Evolutionary conservation across 2,329 filamentous ascomycete species (phyloP).

Genomic region (Neurospora sp.): DNA sequence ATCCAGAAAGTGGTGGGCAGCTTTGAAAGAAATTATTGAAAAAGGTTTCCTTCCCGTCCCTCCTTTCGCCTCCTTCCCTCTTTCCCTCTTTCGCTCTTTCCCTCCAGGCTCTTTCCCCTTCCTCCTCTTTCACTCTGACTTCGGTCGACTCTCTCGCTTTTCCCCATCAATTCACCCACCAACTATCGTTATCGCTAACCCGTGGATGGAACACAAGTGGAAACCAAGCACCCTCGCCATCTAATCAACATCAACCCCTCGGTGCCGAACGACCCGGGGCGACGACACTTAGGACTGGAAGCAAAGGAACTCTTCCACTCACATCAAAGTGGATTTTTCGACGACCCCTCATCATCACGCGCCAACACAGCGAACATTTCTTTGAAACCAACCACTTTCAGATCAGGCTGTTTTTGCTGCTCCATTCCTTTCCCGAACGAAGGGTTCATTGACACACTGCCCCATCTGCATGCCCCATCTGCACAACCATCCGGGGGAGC

Average conservation of each 20-base stretch:
- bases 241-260: neutral
- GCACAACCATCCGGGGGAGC: neutral
- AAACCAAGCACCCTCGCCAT: neutral
- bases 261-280: neutral
- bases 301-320: neutral
- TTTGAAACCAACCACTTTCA: neutral
- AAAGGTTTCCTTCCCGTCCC: neutral
- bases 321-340: neutral
- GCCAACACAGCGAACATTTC: neutral
- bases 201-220: neutral
- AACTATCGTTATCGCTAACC: neutral
- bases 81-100: neutral
- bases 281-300: neutral
- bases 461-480: neutral
- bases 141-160: neutral
- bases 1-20: neutral
- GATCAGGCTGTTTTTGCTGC: neutral
- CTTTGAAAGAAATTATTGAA: neutral
- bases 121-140: neutral
- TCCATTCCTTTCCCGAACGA: neutral
- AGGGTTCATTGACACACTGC: neutral
- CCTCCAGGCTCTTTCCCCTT: neutral
- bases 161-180: neutral
- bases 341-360: neutral
- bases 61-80: neutral